Percentiles rank a stretch among this genome's conserved stretches.
These are phyloP conservation scores for Coniferiporia sulphurascens DNA, from an alignment of 1,284 basidiomycete genomes.

Conservation along the genomic window DNA sequence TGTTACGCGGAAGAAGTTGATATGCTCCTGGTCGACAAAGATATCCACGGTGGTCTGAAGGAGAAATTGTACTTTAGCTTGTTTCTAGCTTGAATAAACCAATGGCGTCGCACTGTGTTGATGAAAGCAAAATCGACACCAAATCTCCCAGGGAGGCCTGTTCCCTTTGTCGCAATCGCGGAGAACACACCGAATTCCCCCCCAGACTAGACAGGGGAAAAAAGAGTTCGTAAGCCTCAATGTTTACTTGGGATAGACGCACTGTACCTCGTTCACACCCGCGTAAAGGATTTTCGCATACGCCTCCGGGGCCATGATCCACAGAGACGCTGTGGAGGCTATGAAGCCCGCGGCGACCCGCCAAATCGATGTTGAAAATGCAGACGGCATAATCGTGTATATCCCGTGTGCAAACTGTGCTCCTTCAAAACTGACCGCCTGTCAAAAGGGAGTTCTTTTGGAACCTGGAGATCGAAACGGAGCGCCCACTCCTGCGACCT, in stretches of 20 bases:
- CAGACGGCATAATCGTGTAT: background rate
- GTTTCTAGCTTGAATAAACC: background rate
- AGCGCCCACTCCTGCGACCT: no score
- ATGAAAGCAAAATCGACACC: slow-evolving; percentile 43
- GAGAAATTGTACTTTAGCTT: background rate
- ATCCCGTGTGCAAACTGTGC: no score
- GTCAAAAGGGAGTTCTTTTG: no score
- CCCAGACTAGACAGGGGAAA: slow-evolving; percentile 9
- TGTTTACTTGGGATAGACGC: background rate
- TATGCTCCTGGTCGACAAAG: slow-evolving; percentile 42
- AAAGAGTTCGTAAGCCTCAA: background rate
- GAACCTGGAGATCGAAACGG: no score
- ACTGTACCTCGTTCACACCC: slow-evolving; percentile 17
- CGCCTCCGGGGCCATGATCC: background rate
- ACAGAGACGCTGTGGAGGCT: background rate
- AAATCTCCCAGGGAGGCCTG: slow-evolving; percentile 40
- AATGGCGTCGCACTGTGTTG: slow-evolving; percentile 32
- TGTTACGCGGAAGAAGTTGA: slow-evolving; percentile 45
- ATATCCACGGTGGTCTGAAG: slow-evolving; percentile 39
- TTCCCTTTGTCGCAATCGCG: background rate
- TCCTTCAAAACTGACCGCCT: no score
- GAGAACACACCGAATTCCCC: slow-evolving; percentile 18
- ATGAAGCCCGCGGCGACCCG: background rate
- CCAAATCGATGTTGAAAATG: background rate
- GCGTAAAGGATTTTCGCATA: slow-evolving; percentile 19